These are phyloP conservation scores for Xylaria venustula DNA, from an alignment of 495 filamentous ascomycete species.

Conservation along the genomic window DNA sequence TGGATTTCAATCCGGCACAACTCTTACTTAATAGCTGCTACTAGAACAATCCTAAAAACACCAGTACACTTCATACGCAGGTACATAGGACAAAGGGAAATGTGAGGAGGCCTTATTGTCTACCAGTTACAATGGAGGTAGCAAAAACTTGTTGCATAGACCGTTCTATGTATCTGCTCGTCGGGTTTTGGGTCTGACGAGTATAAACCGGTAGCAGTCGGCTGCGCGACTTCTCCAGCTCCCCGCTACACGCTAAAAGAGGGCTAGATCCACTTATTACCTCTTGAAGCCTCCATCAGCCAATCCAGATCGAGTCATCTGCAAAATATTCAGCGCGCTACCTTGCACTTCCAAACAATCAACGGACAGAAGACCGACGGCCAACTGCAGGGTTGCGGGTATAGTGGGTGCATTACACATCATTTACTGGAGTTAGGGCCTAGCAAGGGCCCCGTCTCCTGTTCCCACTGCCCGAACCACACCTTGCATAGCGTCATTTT, in stretches of 20 bases:
- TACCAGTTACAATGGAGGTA: neutral
- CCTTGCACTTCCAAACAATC: neutral
- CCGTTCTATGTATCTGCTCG: neutral
- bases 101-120: too few species aligned
- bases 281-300: neutral
- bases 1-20: too few species aligned
- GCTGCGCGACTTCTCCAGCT: slow-evolving; percentile 3
- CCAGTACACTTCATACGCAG: too few species aligned
- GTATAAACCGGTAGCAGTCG: slow-evolving; percentile 6
- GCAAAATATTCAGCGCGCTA: neutral
- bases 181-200: neutral
- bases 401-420: neutral
- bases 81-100: too few species aligned
- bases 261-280: neutral
- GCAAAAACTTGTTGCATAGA: neutral
- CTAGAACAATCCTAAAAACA: too few species aligned
- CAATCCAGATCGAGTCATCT: neutral
- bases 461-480: neutral
- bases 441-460: neutral
- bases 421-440: neutral
- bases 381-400: neutral
- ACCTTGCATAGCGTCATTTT: slow-evolving; percentile 11
- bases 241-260: neutral
- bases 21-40: too few species aligned
- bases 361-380: neutral